Percentiles rank a stretch among this genome's conserved stretches.
These are phyloP conservation scores for Monosporascus sp. DNA, from an alignment of 2,329 filamentous ascomycete species.

Conservation along the genomic window DNA sequence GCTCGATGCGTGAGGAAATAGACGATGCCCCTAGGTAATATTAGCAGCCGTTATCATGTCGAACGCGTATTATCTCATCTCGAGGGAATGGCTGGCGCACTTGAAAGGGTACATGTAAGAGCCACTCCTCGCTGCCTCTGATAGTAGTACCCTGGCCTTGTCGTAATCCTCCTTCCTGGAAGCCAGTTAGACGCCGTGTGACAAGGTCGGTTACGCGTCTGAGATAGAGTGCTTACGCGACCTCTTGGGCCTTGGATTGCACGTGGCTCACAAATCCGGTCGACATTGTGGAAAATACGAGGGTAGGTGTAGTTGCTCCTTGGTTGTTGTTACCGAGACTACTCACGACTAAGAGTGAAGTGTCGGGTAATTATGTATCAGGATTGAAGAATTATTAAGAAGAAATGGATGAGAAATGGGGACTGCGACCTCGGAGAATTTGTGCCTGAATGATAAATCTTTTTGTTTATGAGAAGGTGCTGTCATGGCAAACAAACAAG, in stretches of 20 bases:
- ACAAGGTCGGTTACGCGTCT: conserved; percentile 4
- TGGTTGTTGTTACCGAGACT: too few relatives aligned
- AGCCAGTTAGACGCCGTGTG: background rate
- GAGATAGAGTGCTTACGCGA: conserved; percentile 37
- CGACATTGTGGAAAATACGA: conserved; percentile 12
- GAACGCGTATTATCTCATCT: background rate
- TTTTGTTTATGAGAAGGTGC: too few relatives aligned
- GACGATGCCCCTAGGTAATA: conserved; percentile 41
- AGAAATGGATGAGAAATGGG: too few relatives aligned
- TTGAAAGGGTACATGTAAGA: conserved; percentile 85
- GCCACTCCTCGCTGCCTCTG: conserved; percentile 66
- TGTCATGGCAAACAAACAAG: too few relatives aligned
- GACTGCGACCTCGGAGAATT: too few relatives aligned
- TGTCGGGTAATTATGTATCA: too few relatives aligned
- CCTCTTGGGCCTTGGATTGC: conserved; percentile 42
- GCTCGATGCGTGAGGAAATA: conserved; percentile 52
- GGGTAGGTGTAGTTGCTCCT: background rate
- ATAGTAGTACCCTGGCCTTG: conserved; percentile 56
- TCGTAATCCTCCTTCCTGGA: conserved; percentile 63
- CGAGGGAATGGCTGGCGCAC: conserved; percentile 21
- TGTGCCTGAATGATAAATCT: too few relatives aligned
- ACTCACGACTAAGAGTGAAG: too few relatives aligned
- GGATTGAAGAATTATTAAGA: too few relatives aligned
- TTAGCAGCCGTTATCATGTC: background rate
- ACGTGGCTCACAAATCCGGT: conserved; percentile 22